These are phyloP conservation scores for Plasmodium chabaudi DNA, from an alignment of 169 alveolate species.

Conservation along the genomic window DNA sequence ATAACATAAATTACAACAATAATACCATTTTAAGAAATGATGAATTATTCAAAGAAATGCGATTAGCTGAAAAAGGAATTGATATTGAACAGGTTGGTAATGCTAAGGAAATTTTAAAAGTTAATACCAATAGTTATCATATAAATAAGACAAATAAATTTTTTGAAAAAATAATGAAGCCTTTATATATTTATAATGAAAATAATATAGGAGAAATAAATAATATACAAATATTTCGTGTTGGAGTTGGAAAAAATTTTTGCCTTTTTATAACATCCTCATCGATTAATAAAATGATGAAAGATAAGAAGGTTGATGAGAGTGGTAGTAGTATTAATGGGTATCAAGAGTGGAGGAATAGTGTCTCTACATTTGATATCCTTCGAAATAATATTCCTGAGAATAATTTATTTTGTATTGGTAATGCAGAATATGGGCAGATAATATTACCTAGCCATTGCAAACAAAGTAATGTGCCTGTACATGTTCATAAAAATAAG, in stretches of 20 bases:
- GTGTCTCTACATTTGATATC: conserved; percentile 38
- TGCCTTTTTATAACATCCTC: conserved; percentile 49
- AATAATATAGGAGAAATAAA: conserved; percentile 3
- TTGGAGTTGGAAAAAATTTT: conserved; percentile 55
- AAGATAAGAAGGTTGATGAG: conserved; percentile 48
- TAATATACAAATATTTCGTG: conserved; percentile 44
- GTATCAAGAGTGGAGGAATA: conserved; percentile 7
- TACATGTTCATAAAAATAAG: conserved; percentile 40
- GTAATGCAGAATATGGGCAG: conserved; percentile 30
- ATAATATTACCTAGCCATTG: conserved; percentile 38
- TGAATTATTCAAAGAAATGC: too few species aligned
- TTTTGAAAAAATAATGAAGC: conserved; percentile 28
- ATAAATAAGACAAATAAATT: too few species aligned
- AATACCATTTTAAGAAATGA: too few species aligned
- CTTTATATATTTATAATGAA: conserved; percentile 17
- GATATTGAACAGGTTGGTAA: too few species aligned
- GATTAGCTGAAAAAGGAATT: too few species aligned
- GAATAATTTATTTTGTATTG: conserved; percentile 45
- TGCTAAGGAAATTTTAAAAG: too few species aligned
- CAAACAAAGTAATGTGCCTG: conserved; percentile 27
- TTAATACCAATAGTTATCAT: too few species aligned
- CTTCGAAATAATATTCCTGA: conserved; percentile 53
- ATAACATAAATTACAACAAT: not conserved
- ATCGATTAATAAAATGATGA: conserved; percentile 48
- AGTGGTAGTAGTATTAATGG: too few species aligned